A percentile compares a stretch with the other conserved stretches of the same genome.
Evolutionary conservation across 371 early-diverging fungal genomes (phyloP).

Genomic region (Mortierella sp.): DNA sequence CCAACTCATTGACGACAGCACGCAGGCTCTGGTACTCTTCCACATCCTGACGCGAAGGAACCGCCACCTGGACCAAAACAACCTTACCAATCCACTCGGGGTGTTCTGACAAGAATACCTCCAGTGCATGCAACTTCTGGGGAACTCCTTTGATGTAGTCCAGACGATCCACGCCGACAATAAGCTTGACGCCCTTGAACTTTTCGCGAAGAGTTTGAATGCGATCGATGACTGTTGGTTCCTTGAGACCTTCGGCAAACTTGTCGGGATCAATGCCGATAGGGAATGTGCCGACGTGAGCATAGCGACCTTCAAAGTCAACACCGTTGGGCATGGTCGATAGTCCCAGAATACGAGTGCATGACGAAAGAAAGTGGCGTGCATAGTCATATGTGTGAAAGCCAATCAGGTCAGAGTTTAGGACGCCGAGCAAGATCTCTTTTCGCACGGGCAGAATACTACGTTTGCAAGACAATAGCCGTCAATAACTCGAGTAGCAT

Average conservation of each 20-base stretch:
- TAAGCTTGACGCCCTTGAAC: conserved; percentile 90
- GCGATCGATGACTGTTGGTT: conserved; percentile 73
- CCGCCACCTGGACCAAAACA: conserved; percentile 98
- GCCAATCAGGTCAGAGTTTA: conserved; percentile 92
- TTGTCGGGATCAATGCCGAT: conserved; percentile 99
- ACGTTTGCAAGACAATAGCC: background rate
- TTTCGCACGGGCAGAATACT: conserved; percentile 91
- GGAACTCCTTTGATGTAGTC: conserved; percentile 99
- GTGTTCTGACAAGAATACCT: conserved; percentile 89
- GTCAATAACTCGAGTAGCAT: conserved; percentile 7
- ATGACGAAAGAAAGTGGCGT: conserved; percentile 96
- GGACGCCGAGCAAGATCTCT: conserved; percentile 92
- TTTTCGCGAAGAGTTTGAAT: conserved; percentile 84
- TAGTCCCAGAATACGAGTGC: conserved; percentile 93
- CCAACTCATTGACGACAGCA: conserved; percentile 92
- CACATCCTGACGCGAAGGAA: conserved; percentile 97
- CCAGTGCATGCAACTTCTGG: conserved; percentile 97
- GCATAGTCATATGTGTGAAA: conserved; percentile 99
- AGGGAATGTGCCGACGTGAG: conserved; percentile 98
- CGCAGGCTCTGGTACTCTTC: conserved; percentile 97
- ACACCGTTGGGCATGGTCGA: conserved; percentile 93
- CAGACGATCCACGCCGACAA: conserved; percentile 98
- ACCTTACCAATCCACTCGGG: conserved; percentile 96
- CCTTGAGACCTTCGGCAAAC: conserved; percentile 85
- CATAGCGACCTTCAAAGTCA: conserved; percentile 87